Evolutionary conservation across 768 basidiomycete genomes (phyloP).

Genomic region (Cystoderma amianthinum): DNA sequence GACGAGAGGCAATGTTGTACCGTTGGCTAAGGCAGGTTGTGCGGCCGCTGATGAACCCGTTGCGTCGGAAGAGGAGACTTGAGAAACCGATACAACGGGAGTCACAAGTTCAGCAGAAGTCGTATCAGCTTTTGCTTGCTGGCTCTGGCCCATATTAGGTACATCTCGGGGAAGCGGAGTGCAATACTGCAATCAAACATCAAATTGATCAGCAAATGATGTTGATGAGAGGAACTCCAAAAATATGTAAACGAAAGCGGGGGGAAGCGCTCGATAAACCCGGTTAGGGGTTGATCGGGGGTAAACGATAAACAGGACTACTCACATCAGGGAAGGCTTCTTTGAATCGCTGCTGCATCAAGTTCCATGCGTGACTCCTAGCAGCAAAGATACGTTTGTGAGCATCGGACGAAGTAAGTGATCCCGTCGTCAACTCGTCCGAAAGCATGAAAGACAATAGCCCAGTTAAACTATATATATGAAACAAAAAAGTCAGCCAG

Average conservation of each 20-base stretch:
- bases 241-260: too few species aligned
- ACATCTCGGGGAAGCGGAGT: slow-evolving; percentile 57
- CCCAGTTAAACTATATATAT: slow-evolving; percentile 90
- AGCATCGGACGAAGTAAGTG: slow-evolving; percentile 69
- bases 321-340: slow-evolving; percentile 87
- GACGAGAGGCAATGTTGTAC: too few species aligned
- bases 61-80: slow-evolving; percentile 5
- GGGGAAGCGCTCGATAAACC: too few species aligned
- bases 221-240: neutral
- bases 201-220: slow-evolving; percentile 1
- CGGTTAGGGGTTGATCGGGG: too few species aligned
- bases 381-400: slow-evolving; percentile 76
- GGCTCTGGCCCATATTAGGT: slow-evolving; percentile 91
- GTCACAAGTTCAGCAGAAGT: slow-evolving; percentile 14
- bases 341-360: slow-evolving; percentile 69
- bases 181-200: slow-evolving; percentile 50
- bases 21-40: neutral
- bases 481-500: slow-evolving; percentile 6
- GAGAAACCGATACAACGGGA: slow-evolving; percentile 5
- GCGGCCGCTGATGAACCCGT: slow-evolving; percentile 1
- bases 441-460: slow-evolving; percentile 92
- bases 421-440: slow-evolving; percentile 96
- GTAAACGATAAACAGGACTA: slow-evolving; percentile 12
- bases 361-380: slow-evolving; percentile 83
- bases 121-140: slow-evolving; percentile 45